Conservation (phyloP, 164 flowering plant genomes). For the Annona cherimola region DNA sequence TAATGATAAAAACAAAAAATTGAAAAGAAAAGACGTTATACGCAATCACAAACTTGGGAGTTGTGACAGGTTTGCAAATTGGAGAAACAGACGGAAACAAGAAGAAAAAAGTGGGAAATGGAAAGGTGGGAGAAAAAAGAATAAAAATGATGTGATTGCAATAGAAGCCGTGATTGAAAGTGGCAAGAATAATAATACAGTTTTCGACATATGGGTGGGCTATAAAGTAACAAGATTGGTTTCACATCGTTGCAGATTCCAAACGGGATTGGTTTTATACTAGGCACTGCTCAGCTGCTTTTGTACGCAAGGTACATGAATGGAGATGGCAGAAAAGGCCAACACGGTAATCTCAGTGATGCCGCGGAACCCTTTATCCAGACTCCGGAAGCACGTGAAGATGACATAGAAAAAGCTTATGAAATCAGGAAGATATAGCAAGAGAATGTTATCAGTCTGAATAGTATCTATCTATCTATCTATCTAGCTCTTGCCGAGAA, state of each 20-base stretch:
- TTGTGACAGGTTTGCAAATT: too few relatives aligned
- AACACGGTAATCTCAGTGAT: neutral
- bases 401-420: neutral
- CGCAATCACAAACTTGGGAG: too few relatives aligned
- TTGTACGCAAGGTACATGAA: slow-evolving; percentile 1
- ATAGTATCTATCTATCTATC: too few relatives aligned
- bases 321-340: neutral
- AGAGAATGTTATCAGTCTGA: neutral
- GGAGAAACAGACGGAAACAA: too few relatives aligned
- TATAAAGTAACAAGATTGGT: neutral
- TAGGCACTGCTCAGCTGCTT: slow-evolving; percentile 1
- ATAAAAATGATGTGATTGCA: too few relatives aligned
- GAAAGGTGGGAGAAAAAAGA: too few relatives aligned
- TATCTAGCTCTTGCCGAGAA: too few relatives aligned
- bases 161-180: too few relatives aligned
- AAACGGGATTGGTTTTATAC: neutral
- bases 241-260: neutral
- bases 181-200: neutral
- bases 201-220: neutral
- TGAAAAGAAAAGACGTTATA: too few relatives aligned
- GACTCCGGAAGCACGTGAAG: neutral
- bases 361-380: neutral
- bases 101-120: too few relatives aligned
- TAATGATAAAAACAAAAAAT: too few relatives aligned
- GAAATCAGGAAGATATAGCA: neutral